These are phyloP conservation scores for Aspergillus cejpii DNA, from an alignment of 2,329 filamentous ascomycete genomes.

Conservation along the genomic window DNA sequence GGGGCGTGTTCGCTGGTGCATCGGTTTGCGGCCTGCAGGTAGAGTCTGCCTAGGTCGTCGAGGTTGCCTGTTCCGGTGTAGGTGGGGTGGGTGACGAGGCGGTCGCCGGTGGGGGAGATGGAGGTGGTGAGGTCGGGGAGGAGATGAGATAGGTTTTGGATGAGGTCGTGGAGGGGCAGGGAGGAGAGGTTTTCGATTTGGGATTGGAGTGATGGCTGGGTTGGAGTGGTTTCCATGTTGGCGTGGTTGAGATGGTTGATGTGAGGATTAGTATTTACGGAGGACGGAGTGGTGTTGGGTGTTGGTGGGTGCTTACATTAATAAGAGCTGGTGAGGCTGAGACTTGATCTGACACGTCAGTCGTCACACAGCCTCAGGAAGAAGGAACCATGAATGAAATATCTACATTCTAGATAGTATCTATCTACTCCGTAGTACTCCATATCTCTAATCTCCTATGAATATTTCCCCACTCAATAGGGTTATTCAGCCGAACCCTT, in stretches of 20 bases:
- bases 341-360: too few relatives aligned
- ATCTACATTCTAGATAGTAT: too few relatives aligned
- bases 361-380: too few relatives aligned
- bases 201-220: background rate
- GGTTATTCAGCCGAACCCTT: too few relatives aligned
- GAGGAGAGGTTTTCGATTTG: conserved; percentile 11
- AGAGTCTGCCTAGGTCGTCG: conserved; percentile 13
- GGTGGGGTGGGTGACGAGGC: conserved; percentile 10
- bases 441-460: too few relatives aligned
- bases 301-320: too few relatives aligned
- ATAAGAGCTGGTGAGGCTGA: too few relatives aligned
- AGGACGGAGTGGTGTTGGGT: background rate
- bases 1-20: conserved; percentile 16
- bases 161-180: conserved; percentile 7
- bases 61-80: conserved; percentile 13
- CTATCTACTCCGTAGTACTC: too few relatives aligned
- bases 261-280: background rate
- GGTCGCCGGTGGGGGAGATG: conserved; percentile 8
- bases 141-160: conserved; percentile 11
- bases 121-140: conserved; percentile 10
- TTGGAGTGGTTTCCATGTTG: background rate
- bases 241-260: background rate
- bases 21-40: conserved; percentile 5
- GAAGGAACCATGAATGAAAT: too few relatives aligned
- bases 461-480: too few relatives aligned